Conservation (phyloP, 1,284 basidiomycete species). For the Phlebopus sp. region DNA sequence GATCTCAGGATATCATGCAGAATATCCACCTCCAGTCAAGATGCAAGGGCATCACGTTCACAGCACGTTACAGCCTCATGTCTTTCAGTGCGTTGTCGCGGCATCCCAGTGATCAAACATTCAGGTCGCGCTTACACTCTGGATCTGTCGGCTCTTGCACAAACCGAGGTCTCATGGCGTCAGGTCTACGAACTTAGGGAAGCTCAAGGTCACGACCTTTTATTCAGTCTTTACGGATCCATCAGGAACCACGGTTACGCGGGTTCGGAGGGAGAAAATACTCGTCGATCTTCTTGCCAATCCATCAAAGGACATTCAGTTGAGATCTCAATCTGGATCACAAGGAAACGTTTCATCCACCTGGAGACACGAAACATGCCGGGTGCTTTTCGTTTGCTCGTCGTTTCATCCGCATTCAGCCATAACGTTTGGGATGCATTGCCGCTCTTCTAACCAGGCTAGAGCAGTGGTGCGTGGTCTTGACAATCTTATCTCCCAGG, state of each 20-base stretch:
- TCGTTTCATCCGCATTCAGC: conserved; percentile 14
- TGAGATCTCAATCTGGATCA: conserved; percentile 24
- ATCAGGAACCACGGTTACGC: conserved; percentile 4
- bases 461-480: not conserved
- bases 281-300: conserved; percentile 22
- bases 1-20: no score
- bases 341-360: conserved; percentile 9
- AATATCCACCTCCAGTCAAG: no score
- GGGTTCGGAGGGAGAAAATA: conserved; percentile 9
- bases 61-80: conserved; percentile 23
- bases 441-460: conserved; percentile 9
- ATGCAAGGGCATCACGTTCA: not conserved
- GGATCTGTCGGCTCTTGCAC: conserved; percentile 2
- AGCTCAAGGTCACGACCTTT: conserved; percentile 9
- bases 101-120: conserved; percentile 16
- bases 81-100: conserved; percentile 18
- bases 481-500: conserved; percentile 28
- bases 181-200: conserved; percentile 9
- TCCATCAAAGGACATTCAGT: conserved; percentile 9
- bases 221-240: conserved; percentile 1
- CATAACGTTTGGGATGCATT: conserved; percentile 14
- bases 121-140: not conserved
- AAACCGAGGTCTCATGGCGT: not conserved
- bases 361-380: conserved; percentile 5
- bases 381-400: conserved; percentile 4